phyloP scores from a whole-genome alignment of 139 green algal genomes.

The Picochlorum sp. region DNA sequence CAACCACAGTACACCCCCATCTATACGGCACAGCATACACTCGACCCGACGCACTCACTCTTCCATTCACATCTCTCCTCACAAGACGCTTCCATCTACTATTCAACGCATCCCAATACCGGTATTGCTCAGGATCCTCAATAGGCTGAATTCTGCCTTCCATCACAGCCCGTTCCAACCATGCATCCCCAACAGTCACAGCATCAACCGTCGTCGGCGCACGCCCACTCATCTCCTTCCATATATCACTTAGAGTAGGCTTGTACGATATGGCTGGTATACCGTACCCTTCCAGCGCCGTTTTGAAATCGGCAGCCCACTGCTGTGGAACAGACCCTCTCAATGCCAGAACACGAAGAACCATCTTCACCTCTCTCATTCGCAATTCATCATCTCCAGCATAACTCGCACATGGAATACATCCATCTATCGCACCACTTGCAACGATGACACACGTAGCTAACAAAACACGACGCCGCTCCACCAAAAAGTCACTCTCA shows the following conservation, averaged over 20 bases:
- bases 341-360: constrained; percentile 48
- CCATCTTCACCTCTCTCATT: constrained; percentile 21
- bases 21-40: constrained; percentile 74
- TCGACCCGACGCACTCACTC: constrained; percentile 22
- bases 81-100: constrained; percentile 52
- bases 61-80: constrained; percentile 27
- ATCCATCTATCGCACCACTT: too few relatives aligned
- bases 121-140: constrained; percentile 30
- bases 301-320: constrained; percentile 59
- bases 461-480: too few relatives aligned
- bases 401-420: too few relatives aligned
- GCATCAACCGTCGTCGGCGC: constrained; percentile 48
- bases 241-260: constrained; percentile 58
- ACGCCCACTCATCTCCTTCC: constrained; percentile 25
- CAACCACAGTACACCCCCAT: constrained; percentile 63
- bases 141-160: constrained; percentile 62
- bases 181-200: constrained; percentile 70
- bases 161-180: constrained; percentile 56
- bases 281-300: constrained; percentile 38
- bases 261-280: constrained; percentile 50
- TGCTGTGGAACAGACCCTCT: constrained; percentile 48
- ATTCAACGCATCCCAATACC: constrained; percentile 49
- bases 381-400: neutral
- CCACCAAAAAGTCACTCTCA: too few relatives aligned
- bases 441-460: too few relatives aligned